phyloP scores from a whole-genome alignment of 495 filamentous ascomycete genomes.

The Xylaria venustula region DNA sequence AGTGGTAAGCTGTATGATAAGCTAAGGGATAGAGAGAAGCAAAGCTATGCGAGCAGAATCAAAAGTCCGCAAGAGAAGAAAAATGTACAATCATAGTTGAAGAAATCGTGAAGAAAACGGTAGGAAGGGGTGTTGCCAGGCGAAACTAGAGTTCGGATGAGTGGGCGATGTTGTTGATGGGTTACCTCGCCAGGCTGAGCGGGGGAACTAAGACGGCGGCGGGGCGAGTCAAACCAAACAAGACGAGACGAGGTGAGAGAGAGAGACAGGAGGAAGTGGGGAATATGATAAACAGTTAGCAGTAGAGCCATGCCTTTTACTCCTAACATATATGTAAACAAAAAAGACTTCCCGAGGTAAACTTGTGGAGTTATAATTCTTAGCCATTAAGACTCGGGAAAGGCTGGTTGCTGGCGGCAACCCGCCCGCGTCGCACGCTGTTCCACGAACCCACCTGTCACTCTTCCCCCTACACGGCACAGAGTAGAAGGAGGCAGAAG shows the following conservation, averaged over 20 bases:
- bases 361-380: neutral
- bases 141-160: neutral
- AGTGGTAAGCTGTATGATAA: neutral
- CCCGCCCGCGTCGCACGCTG: neutral
- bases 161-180: neutral
- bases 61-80: neutral
- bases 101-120: neutral
- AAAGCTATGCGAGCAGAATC: neutral
- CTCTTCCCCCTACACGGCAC: neutral
- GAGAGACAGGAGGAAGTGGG: neutral
- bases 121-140: neutral
- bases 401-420: neutral
- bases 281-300: neutral
- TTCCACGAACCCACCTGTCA: neutral
- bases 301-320: neutral
- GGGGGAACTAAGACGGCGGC: neutral
- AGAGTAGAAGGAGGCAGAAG: too few species aligned
- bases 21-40: neutral
- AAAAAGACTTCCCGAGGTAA: neutral
- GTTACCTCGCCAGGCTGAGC: neutral
- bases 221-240: neutral
- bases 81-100: neutral
- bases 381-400: neutral
- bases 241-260: neutral
- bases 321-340: neutral